phyloP scores from a whole-genome alignment of 805 yeast genomes.

The Saturnispora saitoi region DNA sequence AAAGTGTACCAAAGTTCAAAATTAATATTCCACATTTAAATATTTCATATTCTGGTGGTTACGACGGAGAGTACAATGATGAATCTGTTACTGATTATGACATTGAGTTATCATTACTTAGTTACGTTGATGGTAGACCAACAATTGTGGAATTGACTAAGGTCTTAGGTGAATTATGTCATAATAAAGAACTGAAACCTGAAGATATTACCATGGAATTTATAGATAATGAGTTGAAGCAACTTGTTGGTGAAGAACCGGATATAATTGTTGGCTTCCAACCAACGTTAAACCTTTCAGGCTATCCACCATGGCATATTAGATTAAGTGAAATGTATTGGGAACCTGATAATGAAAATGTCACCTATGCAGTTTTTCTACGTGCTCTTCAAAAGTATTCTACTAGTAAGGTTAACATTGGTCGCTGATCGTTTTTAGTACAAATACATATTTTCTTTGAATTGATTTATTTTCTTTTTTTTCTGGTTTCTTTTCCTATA shows the following conservation, averaged over 20 bases:
- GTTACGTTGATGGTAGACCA: constrained; percentile 78
- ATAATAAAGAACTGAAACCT: constrained; percentile 47
- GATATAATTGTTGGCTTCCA: constrained; percentile 79
- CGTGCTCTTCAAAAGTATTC: constrained; percentile 71
- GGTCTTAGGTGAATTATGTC: constrained; percentile 72
- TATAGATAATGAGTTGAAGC: constrained; percentile 64
- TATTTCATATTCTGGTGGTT: constrained; percentile 35
- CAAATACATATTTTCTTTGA: neutral
- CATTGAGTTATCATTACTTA: constrained; percentile 57
- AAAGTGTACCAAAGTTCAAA: constrained; percentile 51
- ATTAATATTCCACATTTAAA: constrained; percentile 64
- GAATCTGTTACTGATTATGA: constrained; percentile 31
- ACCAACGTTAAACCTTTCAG: constrained; percentile 82
- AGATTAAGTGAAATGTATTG: constrained; percentile 85
- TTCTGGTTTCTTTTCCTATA: neutral
- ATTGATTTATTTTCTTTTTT: neutral
- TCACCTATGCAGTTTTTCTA: constrained; percentile 73
- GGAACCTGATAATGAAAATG: constrained; percentile 78
- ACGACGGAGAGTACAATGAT: constrained; percentile 27
- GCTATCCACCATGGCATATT: constrained; percentile 97
- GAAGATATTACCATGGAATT: constrained; percentile 66
- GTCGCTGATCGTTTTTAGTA: constrained; percentile 40
- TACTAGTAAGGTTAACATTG: constrained; percentile 78
- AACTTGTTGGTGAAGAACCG: constrained; percentile 85
- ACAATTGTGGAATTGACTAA: constrained; percentile 82